These are phyloP conservation scores for Knufia petricola DNA, from an alignment of 2,329 filamentous ascomycete genomes.

Conservation along the genomic window DNA sequence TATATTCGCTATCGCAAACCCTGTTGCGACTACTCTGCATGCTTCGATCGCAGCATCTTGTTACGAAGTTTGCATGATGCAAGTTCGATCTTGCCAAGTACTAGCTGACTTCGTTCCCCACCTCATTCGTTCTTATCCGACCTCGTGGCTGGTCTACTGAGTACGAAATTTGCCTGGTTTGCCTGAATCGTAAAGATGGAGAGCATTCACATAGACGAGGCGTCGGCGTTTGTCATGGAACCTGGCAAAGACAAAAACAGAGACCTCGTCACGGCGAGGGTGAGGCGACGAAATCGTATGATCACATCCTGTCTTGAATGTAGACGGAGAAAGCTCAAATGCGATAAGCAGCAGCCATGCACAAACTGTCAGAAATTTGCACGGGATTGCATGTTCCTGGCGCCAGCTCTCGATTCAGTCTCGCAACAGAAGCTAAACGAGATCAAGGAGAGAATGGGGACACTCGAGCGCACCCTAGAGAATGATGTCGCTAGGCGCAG, in stretches of 20 bases:
- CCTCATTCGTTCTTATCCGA: too few species aligned
- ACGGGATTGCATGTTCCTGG: conserved; percentile 54
- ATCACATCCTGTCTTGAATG: conserved; percentile 63
- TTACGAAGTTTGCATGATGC: too few species aligned
- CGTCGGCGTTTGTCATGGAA: not conserved
- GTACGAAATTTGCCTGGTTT: too few species aligned
- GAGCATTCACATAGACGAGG: not conserved
- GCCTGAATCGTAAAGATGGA: too few species aligned
- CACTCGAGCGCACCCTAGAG: conserved; percentile 60
- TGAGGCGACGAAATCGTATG: conserved; percentile 54
- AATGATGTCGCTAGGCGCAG: conserved; percentile 46
- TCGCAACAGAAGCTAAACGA: conserved; percentile 62
- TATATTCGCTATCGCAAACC: too few species aligned
- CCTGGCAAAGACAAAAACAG: not conserved
- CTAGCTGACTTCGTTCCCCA: too few species aligned
- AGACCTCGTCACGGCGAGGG: not conserved
- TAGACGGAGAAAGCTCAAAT: conserved; percentile 66
- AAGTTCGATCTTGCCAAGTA: too few species aligned
- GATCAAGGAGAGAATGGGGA: conserved; percentile 70
- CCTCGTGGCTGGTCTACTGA: too few species aligned
- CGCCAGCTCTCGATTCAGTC: conserved; percentile 57
- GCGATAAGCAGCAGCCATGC: conserved; percentile 64
- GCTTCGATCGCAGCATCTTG: too few species aligned
- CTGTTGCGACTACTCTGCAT: too few species aligned
- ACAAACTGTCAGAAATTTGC: conserved; percentile 47